Evolutionary conservation across 495 filamentous ascomycete genomes (phyloP), one percentile per base, ranked within the genome.

Genomic region (Aspergillus kassunensis): DNA sequence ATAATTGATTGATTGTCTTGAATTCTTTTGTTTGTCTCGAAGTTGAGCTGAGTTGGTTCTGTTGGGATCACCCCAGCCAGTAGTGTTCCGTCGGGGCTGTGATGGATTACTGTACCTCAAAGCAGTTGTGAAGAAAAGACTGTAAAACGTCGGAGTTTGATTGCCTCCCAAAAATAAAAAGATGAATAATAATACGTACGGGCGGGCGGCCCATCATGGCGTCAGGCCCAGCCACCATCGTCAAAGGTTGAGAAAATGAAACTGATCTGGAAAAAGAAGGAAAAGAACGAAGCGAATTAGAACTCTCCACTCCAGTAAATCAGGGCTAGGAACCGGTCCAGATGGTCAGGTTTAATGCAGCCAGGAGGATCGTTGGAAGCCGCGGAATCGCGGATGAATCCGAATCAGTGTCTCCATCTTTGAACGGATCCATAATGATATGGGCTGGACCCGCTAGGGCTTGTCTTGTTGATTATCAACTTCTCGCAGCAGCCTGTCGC

Each of bases 401-500:
- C 56, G 56, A 56, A 56, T 47, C 59, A 55, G 56, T n/a, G 52
- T 51, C 10, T 36, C 40, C 40, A 44, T 51, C 40, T 27, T 41
- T 44, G 45, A 49, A 41, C 53, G 52, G 56, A 48, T 51, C 53
- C 47, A 11, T 11, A 3, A 11, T 10, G 4, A 33, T n/a, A n/a
- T n/a, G n/a, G n/a, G n/a, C n/a, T n/a, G n/a, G n/a, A n/a, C n/a
- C n/a, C n/a, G 37, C 53, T 45, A 36, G 50, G 57, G 53, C 49
- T 56, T 61, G 46, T 61, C 36, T 58, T 35, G 34, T n/a, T n/a
- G n/a, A n/a, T n/a, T n/a, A 62, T 62, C 44, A 51, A 56, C 48
- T 51, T 47, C 59, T 56, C 55, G 52, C 55, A 55, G n/a, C n/a
- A n/a, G n/a, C n/a, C n/a, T n/a, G n/a, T n/a, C n/a, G n/a, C n/a